phyloP scores from a whole-genome alignment of 2,329 filamentous ascomycete species.

The Paraphaeosphaeria sporulosa region DNA sequence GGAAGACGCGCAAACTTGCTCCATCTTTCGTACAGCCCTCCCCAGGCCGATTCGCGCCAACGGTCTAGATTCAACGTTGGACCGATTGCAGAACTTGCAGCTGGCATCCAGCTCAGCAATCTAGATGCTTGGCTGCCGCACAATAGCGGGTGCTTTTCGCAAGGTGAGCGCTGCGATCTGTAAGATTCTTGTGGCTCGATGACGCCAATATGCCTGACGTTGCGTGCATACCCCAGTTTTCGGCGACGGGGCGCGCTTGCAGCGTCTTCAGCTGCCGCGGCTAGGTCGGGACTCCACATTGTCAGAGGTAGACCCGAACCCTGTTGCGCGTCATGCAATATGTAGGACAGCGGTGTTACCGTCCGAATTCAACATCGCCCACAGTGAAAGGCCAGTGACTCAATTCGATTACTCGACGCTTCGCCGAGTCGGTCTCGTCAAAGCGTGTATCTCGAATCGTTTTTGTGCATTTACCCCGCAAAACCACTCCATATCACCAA shows the following conservation, averaged over 20 bases:
- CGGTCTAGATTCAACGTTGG: background rate
- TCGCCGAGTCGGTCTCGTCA: background rate
- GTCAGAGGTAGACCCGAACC: background rate
- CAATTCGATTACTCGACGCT: background rate
- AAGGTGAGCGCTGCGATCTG: background rate
- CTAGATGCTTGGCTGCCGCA: slow-evolving; percentile 3
- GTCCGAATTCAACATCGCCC: background rate
- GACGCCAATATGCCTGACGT: slow-evolving; percentile 2
- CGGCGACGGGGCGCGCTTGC: background rate
- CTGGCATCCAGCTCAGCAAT: background rate
- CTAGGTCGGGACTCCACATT: slow-evolving; percentile 1
- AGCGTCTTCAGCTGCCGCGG: slow-evolving; percentile 2
- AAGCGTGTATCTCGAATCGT: background rate
- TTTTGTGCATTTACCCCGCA: slow-evolving; percentile 9
- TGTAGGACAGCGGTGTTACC: background rate
- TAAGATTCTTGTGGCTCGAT: background rate
- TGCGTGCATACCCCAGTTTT: slow-evolving; percentile 12
- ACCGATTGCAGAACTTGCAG: background rate
- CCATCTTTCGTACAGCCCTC: background rate
- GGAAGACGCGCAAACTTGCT: slow-evolving; percentile 1
- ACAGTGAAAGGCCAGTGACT: background rate
- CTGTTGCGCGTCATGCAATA: slow-evolving; percentile 4
- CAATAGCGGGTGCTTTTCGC: slow-evolving; percentile 5
- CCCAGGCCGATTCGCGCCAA: background rate
- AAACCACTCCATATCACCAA: slow-evolving; percentile 4